Percentiles rank a stretch among this genome's conserved stretches.
Evolutionary conservation across 2,329 filamentous ascomycete species (phyloP).

Genomic region (Didymella keratinophila): DNA sequence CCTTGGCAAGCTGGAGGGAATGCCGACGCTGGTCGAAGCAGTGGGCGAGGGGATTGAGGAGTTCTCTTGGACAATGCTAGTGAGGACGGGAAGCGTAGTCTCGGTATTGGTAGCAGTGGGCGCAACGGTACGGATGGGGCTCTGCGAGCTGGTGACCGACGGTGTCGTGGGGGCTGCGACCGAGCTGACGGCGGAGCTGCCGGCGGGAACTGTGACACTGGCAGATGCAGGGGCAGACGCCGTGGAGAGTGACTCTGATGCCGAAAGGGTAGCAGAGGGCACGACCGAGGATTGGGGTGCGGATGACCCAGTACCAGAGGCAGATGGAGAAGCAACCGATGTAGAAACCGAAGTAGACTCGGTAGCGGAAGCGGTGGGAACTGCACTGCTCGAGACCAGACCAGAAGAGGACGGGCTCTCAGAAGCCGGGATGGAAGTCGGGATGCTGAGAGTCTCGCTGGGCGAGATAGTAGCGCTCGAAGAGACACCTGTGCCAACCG

Average conservation of each 20-base stretch:
- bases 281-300: slow-evolving; percentile 7
- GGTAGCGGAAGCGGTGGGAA: slow-evolving; percentile 1
- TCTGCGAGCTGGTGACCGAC: slow-evolving; percentile 31
- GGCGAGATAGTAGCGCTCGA: slow-evolving; percentile 15
- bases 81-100: slow-evolving; percentile 62
- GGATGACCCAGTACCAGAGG: slow-evolving; percentile 6
- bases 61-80: slow-evolving; percentile 68
- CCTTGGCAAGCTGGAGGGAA: slow-evolving; percentile 74
- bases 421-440: slow-evolving; percentile 32
- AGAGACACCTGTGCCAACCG: slow-evolving; percentile 11
- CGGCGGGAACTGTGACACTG: slow-evolving; percentile 10
- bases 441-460: slow-evolving; percentile 25
- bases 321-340: slow-evolving; percentile 1
- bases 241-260: slow-evolving; percentile 13
- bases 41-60: slow-evolving; percentile 56
- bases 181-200: slow-evolving; percentile 17
- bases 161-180: slow-evolving; percentile 29
- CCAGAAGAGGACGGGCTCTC: slow-evolving; percentile 23
- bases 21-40: slow-evolving; percentile 54
- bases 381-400: slow-evolving; percentile 12
- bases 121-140: slow-evolving; percentile 52
- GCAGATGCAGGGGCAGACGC: slow-evolving; percentile 14
- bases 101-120: slow-evolving; percentile 57
- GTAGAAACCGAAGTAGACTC: slow-evolving; percentile 9
- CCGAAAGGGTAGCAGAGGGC: slow-evolving; percentile 12